These are phyloP conservation scores for Cercospora citrullina DNA, from an alignment of 2,329 filamentous ascomycete species.

Conservation along the genomic window DNA sequence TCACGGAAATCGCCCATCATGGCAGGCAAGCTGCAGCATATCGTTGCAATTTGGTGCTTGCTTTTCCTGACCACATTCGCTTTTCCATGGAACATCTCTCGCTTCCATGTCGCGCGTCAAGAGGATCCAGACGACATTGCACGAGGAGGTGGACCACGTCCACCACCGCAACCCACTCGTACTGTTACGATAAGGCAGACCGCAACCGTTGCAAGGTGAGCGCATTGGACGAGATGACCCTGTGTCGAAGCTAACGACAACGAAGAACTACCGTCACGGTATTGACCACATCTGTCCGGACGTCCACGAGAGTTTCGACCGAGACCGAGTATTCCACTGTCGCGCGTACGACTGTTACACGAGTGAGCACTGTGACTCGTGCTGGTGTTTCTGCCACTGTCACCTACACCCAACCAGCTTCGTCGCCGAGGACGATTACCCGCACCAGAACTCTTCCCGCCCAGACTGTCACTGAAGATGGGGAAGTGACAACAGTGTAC, in stretches of 20 bases:
- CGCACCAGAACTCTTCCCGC: not conserved
- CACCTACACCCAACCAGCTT: not conserved
- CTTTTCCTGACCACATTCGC: not conserved
- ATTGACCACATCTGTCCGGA: not conserved
- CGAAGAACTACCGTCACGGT: not conserved
- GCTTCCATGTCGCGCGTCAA: not conserved
- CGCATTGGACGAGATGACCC: not conserved
- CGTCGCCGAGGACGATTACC: not conserved
- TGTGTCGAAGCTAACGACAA: not conserved
- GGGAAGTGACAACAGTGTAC: not conserved
- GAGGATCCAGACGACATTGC: not conserved
- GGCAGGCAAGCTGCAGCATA: not conserved
- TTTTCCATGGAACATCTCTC: not conserved
- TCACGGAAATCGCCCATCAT: not conserved
- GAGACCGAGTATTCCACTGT: not conserved
- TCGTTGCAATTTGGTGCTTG: conserved; percentile 4
- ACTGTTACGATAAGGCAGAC: conserved; percentile 1
- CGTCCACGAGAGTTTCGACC: not conserved
- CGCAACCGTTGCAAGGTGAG: not conserved
- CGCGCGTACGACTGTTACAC: not conserved
- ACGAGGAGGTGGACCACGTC: not conserved
- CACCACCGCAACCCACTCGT: not conserved
- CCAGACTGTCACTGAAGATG: not conserved
- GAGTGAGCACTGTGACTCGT: not conserved
- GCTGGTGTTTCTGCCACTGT: not conserved